phyloP scores from a whole-genome alignment of 768 basidiomycete species.

The Melanogaster broomeanus region DNA sequence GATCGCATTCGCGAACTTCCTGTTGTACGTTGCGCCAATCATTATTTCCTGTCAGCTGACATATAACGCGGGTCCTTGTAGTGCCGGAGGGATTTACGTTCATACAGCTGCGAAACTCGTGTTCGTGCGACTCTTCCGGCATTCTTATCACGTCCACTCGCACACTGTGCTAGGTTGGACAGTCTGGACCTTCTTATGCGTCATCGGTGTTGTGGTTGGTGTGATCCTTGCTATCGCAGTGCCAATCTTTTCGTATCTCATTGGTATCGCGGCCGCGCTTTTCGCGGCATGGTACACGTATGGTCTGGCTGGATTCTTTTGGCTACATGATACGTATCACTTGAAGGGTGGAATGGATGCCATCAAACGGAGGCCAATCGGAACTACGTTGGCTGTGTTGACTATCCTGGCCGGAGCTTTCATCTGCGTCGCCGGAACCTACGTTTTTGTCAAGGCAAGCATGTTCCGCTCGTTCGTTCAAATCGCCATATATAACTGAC shows the following conservation, averaged over 20 bases:
- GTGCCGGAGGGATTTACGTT: constrained; percentile 46
- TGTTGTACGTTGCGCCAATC: constrained; percentile 38
- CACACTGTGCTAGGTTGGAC: constrained; percentile 54
- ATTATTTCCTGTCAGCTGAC: neutral
- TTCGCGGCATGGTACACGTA: constrained; percentile 65
- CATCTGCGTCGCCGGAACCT: constrained; percentile 54
- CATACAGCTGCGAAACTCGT: constrained; percentile 57
- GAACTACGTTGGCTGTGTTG: constrained; percentile 38
- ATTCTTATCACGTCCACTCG: constrained; percentile 47
- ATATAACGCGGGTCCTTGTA: constrained; percentile 13
- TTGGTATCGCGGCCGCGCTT: constrained; percentile 52
- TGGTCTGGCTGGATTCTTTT: constrained; percentile 53
- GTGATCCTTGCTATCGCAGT: constrained; percentile 52
- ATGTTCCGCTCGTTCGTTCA: neutral
- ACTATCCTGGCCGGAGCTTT: constrained; percentile 52
- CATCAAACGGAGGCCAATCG: constrained; percentile 34
- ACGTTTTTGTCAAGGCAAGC: constrained; percentile 51
- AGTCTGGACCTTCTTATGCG: constrained; percentile 46
- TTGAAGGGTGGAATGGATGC: constrained; percentile 38
- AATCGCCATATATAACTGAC: constrained; percentile 1
- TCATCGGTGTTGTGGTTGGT: constrained; percentile 35
- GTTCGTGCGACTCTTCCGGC: constrained; percentile 52
- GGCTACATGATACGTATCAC: constrained; percentile 50
- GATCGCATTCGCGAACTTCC: constrained; percentile 51
- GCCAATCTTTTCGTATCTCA: constrained; percentile 56